Conservation (phyloP, 257 asterid species). For the Rhazya stricta region DNA sequence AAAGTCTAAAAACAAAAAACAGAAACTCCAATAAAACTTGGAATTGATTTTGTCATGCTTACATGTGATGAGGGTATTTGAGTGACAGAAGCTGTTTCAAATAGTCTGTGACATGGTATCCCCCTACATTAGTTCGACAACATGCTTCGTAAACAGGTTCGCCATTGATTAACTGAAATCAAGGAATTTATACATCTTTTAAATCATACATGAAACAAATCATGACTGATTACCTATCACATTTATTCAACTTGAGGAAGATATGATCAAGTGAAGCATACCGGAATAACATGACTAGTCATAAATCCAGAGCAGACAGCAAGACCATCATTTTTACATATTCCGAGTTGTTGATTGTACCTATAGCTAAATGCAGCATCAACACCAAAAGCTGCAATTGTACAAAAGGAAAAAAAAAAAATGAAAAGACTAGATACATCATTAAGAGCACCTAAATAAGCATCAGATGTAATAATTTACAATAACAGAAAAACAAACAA, state of each 20-base stretch:
- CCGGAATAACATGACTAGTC: conserved; percentile 94
- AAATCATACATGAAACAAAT: not conserved
- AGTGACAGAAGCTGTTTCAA: conserved; percentile 98
- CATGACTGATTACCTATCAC: not conserved
- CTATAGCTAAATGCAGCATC: conserved; percentile 95
- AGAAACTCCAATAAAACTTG: conserved; percentile 10
- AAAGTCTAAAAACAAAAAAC: conserved; percentile 20
- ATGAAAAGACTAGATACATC: not conserved
- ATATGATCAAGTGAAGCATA: conserved; percentile 33
- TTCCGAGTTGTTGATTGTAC: conserved; percentile 73
- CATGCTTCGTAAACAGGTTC: conserved; percentile 92
- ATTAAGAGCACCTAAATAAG: not conserved
- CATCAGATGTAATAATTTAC: not conserved
- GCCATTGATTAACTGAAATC: conserved; percentile 77
- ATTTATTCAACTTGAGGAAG: not conserved
- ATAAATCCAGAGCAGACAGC: conserved; percentile 87
- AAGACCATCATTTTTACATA: conserved; percentile 70
- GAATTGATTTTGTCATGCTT: conserved; percentile 29
- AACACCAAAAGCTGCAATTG: conserved; percentile 76
- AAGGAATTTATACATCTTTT: not conserved
- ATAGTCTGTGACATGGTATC: conserved; percentile 91
- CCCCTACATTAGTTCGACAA: conserved; percentile 94
- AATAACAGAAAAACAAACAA: not conserved
- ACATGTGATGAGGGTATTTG: conserved; percentile 95
- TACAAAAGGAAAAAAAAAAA: conserved; percentile 6